Conservation (phyloP, 1,284 basidiomycete genomes). For the Sporisorium iseilematis-ciliati region DNA sequence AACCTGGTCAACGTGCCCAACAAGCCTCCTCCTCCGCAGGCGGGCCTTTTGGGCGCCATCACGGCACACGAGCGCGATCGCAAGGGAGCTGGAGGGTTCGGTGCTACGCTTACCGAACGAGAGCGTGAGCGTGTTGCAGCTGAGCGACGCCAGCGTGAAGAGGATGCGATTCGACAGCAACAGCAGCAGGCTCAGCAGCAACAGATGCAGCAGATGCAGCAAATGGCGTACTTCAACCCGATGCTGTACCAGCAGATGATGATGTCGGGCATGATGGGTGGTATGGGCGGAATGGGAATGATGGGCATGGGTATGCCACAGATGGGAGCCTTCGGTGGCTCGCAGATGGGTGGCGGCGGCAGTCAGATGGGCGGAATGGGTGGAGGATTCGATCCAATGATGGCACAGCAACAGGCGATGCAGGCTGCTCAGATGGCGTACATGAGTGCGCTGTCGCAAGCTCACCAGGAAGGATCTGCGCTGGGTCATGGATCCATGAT, state of each 20-base stretch:
- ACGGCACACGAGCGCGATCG: slow-evolving; percentile 93
- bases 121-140: slow-evolving; percentile 82
- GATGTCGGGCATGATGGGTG: slow-evolving; percentile 60
- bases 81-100: slow-evolving; percentile 92
- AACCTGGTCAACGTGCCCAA: slow-evolving; percentile 92
- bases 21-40: slow-evolving; percentile 94
- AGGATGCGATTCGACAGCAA: slow-evolving; percentile 89
- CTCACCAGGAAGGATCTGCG: slow-evolving; percentile 43
- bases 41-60: slow-evolving; percentile 93
- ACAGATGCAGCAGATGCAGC: slow-evolving; percentile 77
- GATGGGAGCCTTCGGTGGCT: slow-evolving; percentile 48
- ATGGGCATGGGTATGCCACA: slow-evolving; percentile 54
- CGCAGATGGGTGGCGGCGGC: slow-evolving; percentile 49
- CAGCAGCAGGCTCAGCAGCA: slow-evolving; percentile 85
- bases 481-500: slow-evolving; percentile 37
- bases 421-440: slow-evolving; percentile 68
- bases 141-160: slow-evolving; percentile 82
- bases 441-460: slow-evolving; percentile 57
- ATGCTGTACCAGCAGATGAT: slow-evolving; percentile 71
- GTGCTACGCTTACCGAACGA: slow-evolving; percentile 91
- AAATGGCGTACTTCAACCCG: slow-evolving; percentile 73
- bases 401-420: slow-evolving; percentile 65
- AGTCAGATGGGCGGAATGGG: slow-evolving; percentile 44
- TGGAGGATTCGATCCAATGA: slow-evolving; percentile 48
- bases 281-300: slow-evolving; percentile 72